Evolutionary conservation across 768 basidiomycete genomes (phyloP), one percentile per base, ranked within the genome.

Genomic region (Psilocybe tampanensis): DNA sequence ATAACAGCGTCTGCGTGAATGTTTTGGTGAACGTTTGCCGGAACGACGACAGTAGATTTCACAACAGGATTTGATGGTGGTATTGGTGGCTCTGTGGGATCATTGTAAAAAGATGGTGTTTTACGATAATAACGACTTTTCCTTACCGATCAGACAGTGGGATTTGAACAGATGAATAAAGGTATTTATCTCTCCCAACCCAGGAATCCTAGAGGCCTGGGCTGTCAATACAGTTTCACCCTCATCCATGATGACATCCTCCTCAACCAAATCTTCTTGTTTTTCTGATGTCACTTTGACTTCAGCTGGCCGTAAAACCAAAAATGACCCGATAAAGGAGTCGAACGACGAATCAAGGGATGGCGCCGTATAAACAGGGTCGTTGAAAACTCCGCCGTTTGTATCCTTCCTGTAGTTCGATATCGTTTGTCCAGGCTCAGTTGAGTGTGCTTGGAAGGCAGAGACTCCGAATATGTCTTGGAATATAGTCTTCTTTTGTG

Each of bases 391-490:
- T 47, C 69, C 70, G 51, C 75, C 74, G 34, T 45, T 47, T 22
- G 44, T 49, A 26, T 55, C 55, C 15, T 63, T 61, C 26, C 57
- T 43, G 24, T 45, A 54, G 32, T 47, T 51, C 15, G 49, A 39
- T 22, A 49, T n/a, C 19, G 54, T 44, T 23, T 44, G 48, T 18
- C 52, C 19, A 26, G 24, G 33, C 18, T 80, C 66, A 70, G 74
- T 61, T 70, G 54, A 58, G 29, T 74, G 67, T 39, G 68, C 70
- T 22, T 70, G 63, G 62, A 94, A 85, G 2, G 89, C 89, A 43
- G 91, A 84, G 56, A 83, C 76, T 36, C 95, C 95, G 66, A 96
- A 97, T 66, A 95, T 91, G 66, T 95, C 94, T 69, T 93, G 89
- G 74, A 95, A 93, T 7, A 97, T 75, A 8, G 92, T 89, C 56